These are phyloP conservation scores for Anthoceros angustus DNA, from an alignment of 225 moss, liverwort and hornwort genomes.

Conservation along the genomic window DNA sequence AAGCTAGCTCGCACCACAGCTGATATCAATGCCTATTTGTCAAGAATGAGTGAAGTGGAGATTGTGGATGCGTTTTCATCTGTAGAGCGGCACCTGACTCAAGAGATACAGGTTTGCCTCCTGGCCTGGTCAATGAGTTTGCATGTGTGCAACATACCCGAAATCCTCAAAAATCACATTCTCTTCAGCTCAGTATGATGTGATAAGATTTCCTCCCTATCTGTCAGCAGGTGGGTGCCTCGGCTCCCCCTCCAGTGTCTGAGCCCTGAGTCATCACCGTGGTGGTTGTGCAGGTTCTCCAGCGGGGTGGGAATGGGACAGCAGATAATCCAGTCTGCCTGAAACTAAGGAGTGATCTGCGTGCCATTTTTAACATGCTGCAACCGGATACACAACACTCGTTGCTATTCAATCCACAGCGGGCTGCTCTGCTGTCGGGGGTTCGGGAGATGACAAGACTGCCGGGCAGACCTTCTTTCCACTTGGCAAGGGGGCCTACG, in stretches of 20 bases:
- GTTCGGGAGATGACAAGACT: constrained; percentile 33
- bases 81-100: constrained; percentile 76
- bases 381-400: constrained; percentile 84
- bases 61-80: constrained; percentile 87
- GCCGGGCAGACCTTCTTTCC: constrained; percentile 29
- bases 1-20: constrained; percentile 80
- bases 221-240: not conserved
- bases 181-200: not conserved
- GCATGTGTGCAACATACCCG: not conserved
- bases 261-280: not conserved
- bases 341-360: constrained; percentile 81
- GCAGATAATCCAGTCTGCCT: constrained; percentile 57
- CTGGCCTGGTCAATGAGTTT: not conserved
- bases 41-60: constrained; percentile 84
- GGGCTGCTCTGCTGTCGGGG: constrained; percentile 67
- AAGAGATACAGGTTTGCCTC: constrained; percentile 61
- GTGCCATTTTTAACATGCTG: constrained; percentile 60
- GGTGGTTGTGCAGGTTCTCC: constrained; percentile 40
- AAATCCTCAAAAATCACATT: too few relatives aligned
- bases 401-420: constrained; percentile 78
- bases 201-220: not conserved
- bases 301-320: constrained; percentile 57
- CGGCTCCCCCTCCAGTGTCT: not conserved
- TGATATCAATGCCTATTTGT: constrained; percentile 61
- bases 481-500: constrained; percentile 6